A percentile compares a stretch with the other conserved stretches of the same genome.
Conservation (phyloP, 1,284 basidiomycete species). For the Schizophyllum amplum region DNA sequence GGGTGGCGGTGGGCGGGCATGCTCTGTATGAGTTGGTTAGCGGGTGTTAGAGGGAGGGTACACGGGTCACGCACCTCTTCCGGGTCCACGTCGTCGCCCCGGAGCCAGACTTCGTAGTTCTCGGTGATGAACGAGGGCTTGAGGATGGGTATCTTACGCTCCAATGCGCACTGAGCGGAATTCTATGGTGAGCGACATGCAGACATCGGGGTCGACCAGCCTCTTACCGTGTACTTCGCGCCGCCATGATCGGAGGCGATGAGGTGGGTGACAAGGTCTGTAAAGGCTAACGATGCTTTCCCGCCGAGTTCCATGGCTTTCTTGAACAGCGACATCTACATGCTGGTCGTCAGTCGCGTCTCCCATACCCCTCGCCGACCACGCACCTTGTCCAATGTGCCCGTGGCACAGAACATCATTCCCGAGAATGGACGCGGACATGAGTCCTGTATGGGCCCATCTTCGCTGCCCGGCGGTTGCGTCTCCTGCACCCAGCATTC, state of each 20-base stretch:
- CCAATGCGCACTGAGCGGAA: conserved; percentile 55
- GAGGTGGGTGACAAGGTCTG: conserved; percentile 75
- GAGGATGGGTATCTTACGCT: conserved; percentile 68
- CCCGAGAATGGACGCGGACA: conserved; percentile 56
- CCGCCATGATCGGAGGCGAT: conserved; percentile 63
- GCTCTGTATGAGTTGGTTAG: conserved; percentile 30
- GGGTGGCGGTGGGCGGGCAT: conserved; percentile 49
- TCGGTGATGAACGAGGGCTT: conserved; percentile 64
- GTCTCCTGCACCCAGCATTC: conserved; percentile 14
- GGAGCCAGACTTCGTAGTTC: conserved; percentile 63
- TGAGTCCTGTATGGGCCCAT: conserved; percentile 26
- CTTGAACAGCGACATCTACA: conserved; percentile 58
- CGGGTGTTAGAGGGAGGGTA: conserved; percentile 1
- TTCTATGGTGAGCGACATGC: conserved; percentile 4
- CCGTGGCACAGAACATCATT: conserved; percentile 64
- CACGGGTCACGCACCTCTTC: conserved; percentile 20
- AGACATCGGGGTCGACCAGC: conserved; percentile 4
- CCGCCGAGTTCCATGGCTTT: conserved; percentile 74
- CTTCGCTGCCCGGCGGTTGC: conserved; percentile 24
- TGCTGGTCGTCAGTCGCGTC: conserved; percentile 4
- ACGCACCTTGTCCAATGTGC: conserved; percentile 59
- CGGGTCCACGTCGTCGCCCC: conserved; percentile 67
- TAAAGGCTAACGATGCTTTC: conserved; percentile 54
- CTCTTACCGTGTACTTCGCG: conserved; percentile 68
- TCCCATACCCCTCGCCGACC: neutral